These are phyloP conservation scores for Pseudonitzschia delicatissima DNA, from an alignment of 108 stramenopile genomes.

Conservation along the genomic window DNA sequence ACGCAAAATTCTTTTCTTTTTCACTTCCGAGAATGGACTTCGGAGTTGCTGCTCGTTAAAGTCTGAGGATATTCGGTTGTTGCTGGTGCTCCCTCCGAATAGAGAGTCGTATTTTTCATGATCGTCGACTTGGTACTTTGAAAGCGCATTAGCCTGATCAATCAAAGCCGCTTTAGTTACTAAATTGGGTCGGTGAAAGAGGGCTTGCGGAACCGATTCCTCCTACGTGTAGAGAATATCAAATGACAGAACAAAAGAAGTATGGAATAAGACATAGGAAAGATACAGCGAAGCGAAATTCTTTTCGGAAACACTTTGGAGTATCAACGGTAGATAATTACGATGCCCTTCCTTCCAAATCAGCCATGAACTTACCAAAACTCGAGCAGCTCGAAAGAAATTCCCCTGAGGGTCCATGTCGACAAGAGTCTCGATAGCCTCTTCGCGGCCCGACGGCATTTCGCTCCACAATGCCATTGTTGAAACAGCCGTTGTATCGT, in stretches of 20 bases:
- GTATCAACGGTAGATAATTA: no score
- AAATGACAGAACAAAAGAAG: background rate
- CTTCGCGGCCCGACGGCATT: constrained; percentile 51
- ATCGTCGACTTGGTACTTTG: constrained; percentile 50
- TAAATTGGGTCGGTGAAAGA: constrained; percentile 52
- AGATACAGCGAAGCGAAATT: background rate
- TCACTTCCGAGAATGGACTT: background rate
- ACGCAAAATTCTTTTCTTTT: constrained; percentile 41
- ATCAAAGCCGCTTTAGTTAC: constrained; percentile 60
- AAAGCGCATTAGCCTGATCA: constrained; percentile 58
- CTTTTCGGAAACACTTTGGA: background rate
- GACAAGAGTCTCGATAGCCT: constrained; percentile 76
- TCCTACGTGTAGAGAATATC: constrained; percentile 36
- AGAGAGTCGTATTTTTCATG: constrained; percentile 31
- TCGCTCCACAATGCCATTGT: constrained; percentile 23
- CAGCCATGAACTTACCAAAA: constrained; percentile 71
- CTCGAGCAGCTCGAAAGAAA: constrained; percentile 59
- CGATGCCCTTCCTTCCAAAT: no score
- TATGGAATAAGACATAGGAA: background rate
- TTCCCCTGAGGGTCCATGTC: constrained; percentile 74
- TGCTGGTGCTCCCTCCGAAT: constrained; percentile 13
- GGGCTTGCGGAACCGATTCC: constrained; percentile 50
- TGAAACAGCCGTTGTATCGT: background rate
- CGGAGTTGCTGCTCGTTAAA: background rate
- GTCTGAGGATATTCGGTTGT: background rate